phyloP scores from a whole-genome alignment of 2,329 filamentous ascomycete genomes.

The Trichoderma asperellum region DNA sequence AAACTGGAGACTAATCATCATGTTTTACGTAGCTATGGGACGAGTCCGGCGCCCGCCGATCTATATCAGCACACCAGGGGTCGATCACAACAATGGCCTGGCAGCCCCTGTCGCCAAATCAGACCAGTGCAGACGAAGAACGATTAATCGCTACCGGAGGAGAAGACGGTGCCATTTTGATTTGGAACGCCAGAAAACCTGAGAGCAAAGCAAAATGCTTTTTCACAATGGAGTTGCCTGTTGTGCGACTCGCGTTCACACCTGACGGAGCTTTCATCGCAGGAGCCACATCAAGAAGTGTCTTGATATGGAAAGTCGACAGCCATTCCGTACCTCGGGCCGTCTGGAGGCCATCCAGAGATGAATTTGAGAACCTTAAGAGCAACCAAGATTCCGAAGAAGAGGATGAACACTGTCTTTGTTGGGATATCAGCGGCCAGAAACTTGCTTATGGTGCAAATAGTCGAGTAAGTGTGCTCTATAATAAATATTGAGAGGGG shows the following conservation, averaged over 20 bases:
- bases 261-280: conserved; percentile 67
- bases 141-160: conserved; percentile 64
- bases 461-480: conserved; percentile 56
- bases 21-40: conserved; percentile 55
- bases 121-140: conserved; percentile 50
- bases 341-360: conserved; percentile 62
- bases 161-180: conserved; percentile 64
- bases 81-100: conserved; percentile 62
- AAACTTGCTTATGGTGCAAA: conserved; percentile 67
- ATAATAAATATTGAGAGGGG: not conserved
- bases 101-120: conserved; percentile 56
- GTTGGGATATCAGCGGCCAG: conserved; percentile 65
- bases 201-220: conserved; percentile 62
- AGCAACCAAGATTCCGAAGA: conserved; percentile 47
- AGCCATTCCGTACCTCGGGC: conserved; percentile 62
- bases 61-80: conserved; percentile 63
- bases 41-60: conserved; percentile 55
- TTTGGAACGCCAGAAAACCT: conserved; percentile 62
- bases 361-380: conserved; percentile 1
- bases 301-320: conserved; percentile 68
- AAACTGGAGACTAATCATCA: conserved; percentile 1
- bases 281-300: conserved; percentile 60
- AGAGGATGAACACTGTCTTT: conserved; percentile 63
- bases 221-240: conserved; percentile 63
- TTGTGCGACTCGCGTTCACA: conserved; percentile 64